Base-by-base conservation (phyloP, 345 rosid genomes). In the Sisymbrium altissimum region DNA sequence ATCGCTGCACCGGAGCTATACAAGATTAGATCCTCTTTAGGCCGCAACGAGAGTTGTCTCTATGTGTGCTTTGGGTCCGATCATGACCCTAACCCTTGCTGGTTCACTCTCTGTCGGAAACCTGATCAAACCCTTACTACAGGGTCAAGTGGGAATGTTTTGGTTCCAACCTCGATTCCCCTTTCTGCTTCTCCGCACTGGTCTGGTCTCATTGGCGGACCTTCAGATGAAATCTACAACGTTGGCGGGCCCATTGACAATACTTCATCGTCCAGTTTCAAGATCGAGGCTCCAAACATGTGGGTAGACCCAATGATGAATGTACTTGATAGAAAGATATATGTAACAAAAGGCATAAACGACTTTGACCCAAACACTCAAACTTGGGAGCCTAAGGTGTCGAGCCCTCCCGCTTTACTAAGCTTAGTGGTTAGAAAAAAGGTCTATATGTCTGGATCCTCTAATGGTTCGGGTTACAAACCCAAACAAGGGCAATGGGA, bases 191-290 rank as follows among this genome's bases (percentile, higher is more conserved):
- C 83, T 2, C 23, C 82, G 4, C 90, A 93, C 2, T 74, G 9
- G 21, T 35, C 63, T 35, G 63, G 63, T 58, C 63, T 58, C 40
- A 35, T 58, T 18, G n/a, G 63, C n/a, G 29, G 44, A 35, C 63
- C 63, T 35, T 58, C 63, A 13, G 17, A 58, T 50, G 61, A 48
- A 36, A 83, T 89, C 36, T 89, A 80, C 66, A 86, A 81, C 13
- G 45, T 89, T 33, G 95, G 93, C 0, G 95, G 92, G 3, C 85
- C 89, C 58, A 32, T 79, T 35, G 59, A 81, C 5, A 83, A 87
- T 49, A 63, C 27, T 12, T n/a, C 63, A 58, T 15, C 63, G 25
- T 46, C 52, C 25, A 18, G 25, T 5, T 8, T 14, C 11, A 30
- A 38, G 30, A 55, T 2, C 9, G 29, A 58, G 43, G 9, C 44